Conservation (phyloP, 2,329 filamentous ascomycete species). For the Neofusicoccum parvum region DNA sequence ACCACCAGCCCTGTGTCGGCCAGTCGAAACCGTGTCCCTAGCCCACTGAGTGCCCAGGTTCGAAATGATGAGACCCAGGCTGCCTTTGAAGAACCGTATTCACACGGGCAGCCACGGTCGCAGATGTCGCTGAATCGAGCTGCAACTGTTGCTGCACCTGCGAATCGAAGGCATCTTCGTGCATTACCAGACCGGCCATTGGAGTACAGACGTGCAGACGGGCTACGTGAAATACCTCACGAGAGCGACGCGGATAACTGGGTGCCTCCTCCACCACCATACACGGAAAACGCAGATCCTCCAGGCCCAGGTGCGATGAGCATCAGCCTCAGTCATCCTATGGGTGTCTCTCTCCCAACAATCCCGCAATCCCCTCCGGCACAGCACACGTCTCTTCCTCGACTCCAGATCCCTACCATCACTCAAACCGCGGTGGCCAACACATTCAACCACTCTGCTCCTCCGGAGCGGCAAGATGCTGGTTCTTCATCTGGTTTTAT, state of each 20-base stretch:
- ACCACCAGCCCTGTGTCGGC: constrained; percentile 27
- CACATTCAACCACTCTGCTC: constrained; percentile 4
- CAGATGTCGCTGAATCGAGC: constrained; percentile 42
- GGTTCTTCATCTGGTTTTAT: not conserved
- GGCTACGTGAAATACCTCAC: constrained; percentile 72
- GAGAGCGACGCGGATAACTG: constrained; percentile 88
- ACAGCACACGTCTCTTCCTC: constrained; percentile 16
- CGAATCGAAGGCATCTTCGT: constrained; percentile 68
- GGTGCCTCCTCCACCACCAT: constrained; percentile 83
- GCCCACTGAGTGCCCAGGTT: constrained; percentile 17
- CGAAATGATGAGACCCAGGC: constrained; percentile 36
- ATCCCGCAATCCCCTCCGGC: constrained; percentile 18
- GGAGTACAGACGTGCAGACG: constrained; percentile 71
- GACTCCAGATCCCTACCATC: constrained; percentile 16
- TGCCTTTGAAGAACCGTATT: constrained; percentile 44
- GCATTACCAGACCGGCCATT: constrained; percentile 54
- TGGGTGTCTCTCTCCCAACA: not conserved
- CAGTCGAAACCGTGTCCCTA: constrained; percentile 21
- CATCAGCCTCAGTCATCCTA: constrained; percentile 34
- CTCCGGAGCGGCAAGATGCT: not conserved
- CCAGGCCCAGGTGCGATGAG: constrained; percentile 34
- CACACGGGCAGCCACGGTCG: constrained; percentile 43
- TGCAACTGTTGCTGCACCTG: constrained; percentile 61
- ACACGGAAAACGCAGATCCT: constrained; percentile 61
- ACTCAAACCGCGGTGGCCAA: not conserved